Conservation (phyloP, 2,329 filamentous ascomycete species). For the Scleromitrula shiraiana region DNA sequence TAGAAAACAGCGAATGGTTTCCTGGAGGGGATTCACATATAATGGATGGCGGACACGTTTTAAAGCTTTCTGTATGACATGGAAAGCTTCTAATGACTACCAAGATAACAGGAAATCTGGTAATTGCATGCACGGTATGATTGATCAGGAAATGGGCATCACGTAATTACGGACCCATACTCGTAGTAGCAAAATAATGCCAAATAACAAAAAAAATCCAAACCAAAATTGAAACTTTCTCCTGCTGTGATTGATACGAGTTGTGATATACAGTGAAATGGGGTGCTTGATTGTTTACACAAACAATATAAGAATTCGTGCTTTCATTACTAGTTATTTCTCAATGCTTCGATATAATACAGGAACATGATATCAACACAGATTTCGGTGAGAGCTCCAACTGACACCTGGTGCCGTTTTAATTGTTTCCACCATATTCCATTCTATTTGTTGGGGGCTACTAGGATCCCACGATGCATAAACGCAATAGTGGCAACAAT, state of each 20-base stretch:
- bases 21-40: not conserved
- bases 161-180: conserved; percentile 6
- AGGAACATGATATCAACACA: no score
- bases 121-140: conserved; percentile 5
- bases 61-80: not conserved
- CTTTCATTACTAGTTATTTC: no score
- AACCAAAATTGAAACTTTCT: no score
- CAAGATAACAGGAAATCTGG: not conserved
- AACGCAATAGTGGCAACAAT: not conserved
- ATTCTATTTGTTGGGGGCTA: no score
- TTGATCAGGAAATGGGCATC: conserved; percentile 3
- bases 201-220: conserved; percentile 1
- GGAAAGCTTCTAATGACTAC: not conserved
- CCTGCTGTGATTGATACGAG: not conserved
- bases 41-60: conserved; percentile 1
- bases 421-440: no score
- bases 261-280: no score
- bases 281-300: not conserved
- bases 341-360: no score
- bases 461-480: not conserved
- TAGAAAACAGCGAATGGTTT: not conserved
- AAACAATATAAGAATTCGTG: no score
- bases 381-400: no score
- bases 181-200: not conserved
- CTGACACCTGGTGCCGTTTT: no score